phyloP scores from a whole-genome alignment of 257 asterid genomes.

The Voacanga thouarsii region DNA sequence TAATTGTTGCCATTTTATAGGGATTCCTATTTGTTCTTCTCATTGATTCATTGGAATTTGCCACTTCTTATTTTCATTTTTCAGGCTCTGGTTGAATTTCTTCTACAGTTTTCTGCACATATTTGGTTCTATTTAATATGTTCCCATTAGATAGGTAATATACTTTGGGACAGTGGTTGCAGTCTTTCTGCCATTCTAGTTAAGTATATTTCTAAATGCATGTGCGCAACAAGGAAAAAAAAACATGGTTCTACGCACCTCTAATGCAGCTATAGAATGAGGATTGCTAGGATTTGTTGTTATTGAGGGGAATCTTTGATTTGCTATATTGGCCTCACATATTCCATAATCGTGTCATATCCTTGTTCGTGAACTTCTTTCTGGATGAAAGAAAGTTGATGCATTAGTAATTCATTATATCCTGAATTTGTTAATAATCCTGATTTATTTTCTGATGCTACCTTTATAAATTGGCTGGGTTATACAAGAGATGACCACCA shows the following conservation, averaged over 20 bases:
- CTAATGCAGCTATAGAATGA: not conserved
- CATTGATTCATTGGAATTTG: not conserved
- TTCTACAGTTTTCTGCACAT: not conserved
- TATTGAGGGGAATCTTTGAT: not conserved
- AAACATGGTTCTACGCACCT: not conserved
- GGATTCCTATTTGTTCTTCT: not conserved
- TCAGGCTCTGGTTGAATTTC: not conserved
- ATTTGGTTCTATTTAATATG: not conserved
- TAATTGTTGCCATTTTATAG: not conserved
- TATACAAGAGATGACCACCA: too few species aligned
- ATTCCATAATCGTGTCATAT: too few species aligned
- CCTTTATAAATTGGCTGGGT: not conserved
- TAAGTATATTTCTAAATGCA: not conserved
- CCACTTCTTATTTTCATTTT: not conserved
- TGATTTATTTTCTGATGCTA: not conserved
- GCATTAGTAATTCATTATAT: not conserved
- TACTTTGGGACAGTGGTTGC: not conserved
- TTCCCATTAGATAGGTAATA: not conserved
- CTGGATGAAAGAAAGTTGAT: not conserved
- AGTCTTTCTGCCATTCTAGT: not conserved
- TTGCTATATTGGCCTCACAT: not conserved
- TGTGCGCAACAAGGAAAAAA: not conserved
- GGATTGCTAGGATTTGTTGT: not conserved
- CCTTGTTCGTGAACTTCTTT: not conserved
- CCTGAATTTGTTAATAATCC: not conserved